Percentiles rank a stretch among this genome's conserved stretches.
These are phyloP conservation scores for Hypoxylon fragiforme DNA, from an alignment of 495 filamentous ascomycete genomes.

Conservation along the genomic window DNA sequence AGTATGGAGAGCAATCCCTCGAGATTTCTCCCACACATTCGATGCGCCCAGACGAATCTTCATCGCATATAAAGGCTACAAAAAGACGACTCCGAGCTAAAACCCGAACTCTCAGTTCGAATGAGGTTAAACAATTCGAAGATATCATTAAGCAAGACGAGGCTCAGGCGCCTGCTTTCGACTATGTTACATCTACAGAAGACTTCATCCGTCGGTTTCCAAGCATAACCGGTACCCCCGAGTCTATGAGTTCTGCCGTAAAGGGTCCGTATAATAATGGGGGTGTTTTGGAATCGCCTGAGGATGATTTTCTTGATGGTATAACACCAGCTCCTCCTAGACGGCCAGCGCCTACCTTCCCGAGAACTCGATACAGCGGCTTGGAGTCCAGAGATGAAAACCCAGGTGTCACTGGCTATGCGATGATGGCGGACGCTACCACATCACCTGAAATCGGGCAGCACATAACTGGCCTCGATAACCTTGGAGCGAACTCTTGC, in stretches of 20 bases:
- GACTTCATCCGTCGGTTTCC: conserved; percentile 86
- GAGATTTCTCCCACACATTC: conserved; percentile 34
- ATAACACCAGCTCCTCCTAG: conserved; percentile 51
- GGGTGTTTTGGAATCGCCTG: conserved; percentile 14
- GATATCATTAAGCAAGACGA: conserved; percentile 49
- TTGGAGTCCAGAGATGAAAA: conserved; percentile 63
- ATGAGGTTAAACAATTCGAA: conserved; percentile 47
- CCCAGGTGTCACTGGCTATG: conserved; percentile 37
- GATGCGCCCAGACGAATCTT: conserved; percentile 20
- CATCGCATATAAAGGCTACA: conserved; percentile 10
- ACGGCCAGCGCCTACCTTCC: conserved; percentile 82
- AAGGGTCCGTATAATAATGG: conserved; percentile 2
- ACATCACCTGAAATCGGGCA: neutral
- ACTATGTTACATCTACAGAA: conserved; percentile 58
- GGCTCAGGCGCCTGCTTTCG: conserved; percentile 44
- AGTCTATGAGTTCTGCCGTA: conserved; percentile 67
- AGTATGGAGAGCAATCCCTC: conserved; percentile 73
- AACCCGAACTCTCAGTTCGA: conserved; percentile 32
- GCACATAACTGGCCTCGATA: conserved; percentile 69
- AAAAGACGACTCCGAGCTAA: conserved; percentile 16
- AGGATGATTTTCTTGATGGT: conserved; percentile 43
- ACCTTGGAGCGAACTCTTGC: conserved; percentile 74
- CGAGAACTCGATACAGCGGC: conserved; percentile 85
- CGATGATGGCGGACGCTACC: conserved; percentile 24
- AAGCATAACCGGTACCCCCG: conserved; percentile 66